Evolutionary conservation across 2,329 filamentous ascomycete genomes (phyloP), one percentile per base, ranked within the genome.

Genomic region (Sporothrix sp.): DNA sequence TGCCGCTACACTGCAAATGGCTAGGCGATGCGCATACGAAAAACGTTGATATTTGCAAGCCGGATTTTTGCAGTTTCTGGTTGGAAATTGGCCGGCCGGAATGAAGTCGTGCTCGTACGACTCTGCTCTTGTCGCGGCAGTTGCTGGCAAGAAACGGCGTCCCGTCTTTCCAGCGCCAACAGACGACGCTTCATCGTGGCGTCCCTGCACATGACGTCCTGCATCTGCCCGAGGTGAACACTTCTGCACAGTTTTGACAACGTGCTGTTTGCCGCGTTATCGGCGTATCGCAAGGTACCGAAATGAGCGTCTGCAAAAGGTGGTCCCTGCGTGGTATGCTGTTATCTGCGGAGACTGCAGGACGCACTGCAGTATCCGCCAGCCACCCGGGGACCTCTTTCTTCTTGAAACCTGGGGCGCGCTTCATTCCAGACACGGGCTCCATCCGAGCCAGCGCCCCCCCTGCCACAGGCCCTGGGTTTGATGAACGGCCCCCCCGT

Each of bases 391-490:
- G 27, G 33, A 27, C 14, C 20, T 47, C 33, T 25, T 33, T 44
- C 32, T 25, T 42, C 35, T 48, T 20, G 44, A 48, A 52, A 52
- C 50, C 50, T 21, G 50, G 50, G 35, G 39, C 39, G 44, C 27
- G 37, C 38, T 48, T 38, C 43, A 6, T 52, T 43, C 44, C 44
- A 52, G 38, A 14, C 11, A 21, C 30, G 7, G 37, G 38, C 32
- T 52, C 50, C 50, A 52, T 44, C 37, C n/a, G 16, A 35, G 23
- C 50, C 23, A 36, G 30, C 43, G 27, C 43, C 21, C 48, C 27
- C 50, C 50, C 38, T 48, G 44, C 37, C 32, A 32, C 44, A 32
- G 32, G 38, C 50, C 44, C 37, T 48, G 21, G 16, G 28, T 48
- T 36, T 27, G 30, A 32, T 52, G 16, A 40, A 13, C 7, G 6